Base-by-base conservation (phyloP, 345 rosid species). In the Eutrema yunnanense region DNA sequence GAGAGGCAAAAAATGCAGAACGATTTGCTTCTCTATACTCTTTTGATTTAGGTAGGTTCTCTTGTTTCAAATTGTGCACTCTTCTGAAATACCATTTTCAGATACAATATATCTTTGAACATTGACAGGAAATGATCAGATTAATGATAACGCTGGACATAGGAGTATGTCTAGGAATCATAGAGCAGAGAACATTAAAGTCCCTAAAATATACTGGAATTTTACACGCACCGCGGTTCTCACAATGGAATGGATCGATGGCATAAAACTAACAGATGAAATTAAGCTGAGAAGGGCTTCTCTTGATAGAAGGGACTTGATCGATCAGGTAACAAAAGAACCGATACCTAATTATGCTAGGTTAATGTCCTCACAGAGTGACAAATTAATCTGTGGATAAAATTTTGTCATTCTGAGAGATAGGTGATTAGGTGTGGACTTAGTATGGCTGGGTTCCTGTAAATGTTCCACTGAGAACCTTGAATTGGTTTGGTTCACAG, bases 231-330 rank as follows among this genome's bases (percentile, higher is more conserved):
- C 81, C 40, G 84, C 88, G 54, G 99, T 95, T 42, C 96, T 95
- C 55, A 95, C 99, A 9, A 92, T 95, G 99, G 97, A 95, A 77
- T 95, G 99, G 99, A 62, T 95, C 37, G 93, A 95, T 84, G 96
- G 90, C 73, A 92, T 95, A 81, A 95, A 92, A 80, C 90, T 95
- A 62, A 95, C 99, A 26, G 89, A 95, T 78, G 88, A 90, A 64
- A 62, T 69, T 49, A 71, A 79, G 67, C 77, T 95, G 73, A 80
- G 49, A 67, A 78, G 67, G 69, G 96, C 96, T 11, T 62, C 63
- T 76, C 81, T 95, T 66, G 78, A 92, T 84, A 83, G 88, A 71
- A 80, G 84, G 82, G 83, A 84, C 76, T 84, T 95, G 79, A 86
- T 95, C 65, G 97, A 95, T 80, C 92, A 84, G 92, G 99, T 92